Base-by-base conservation (phyloP, 306 rosid genomes). In the Medicago arabica region DNA sequence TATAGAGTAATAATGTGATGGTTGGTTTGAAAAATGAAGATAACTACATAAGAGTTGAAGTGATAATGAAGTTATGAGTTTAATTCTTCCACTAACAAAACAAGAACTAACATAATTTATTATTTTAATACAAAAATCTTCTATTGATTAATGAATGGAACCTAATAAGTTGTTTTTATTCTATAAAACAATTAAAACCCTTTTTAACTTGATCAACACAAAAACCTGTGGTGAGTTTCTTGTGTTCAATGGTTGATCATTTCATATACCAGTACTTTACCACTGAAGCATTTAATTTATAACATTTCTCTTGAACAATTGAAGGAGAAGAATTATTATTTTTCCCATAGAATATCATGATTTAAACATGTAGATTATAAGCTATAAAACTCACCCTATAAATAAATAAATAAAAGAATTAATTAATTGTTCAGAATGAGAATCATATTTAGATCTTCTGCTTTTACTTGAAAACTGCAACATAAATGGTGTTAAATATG, bases 371-470 rank as follows among this genome's bases (percentile, higher is more conserved):
- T 58, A 28, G 7, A 36, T 25, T 19, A 17, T 58, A 9, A 68
- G n/a, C 60, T 57, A 18, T 25, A n/a, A 21, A 62, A 8, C 6
- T 18, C 1, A 61, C 12, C 2, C 10, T 25, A 74, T 44, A 67
- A 60, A 31, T 9, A 64, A 60, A 31, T 9, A 64, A 55, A 18
- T 55, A 31, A 21, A 67, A 67, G 18, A 74, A 51, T 18, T 66
- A 31, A 51, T 31, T 61, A 10, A 21, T 16, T 34, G 59, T 59
- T 69, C 65, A 59, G 15, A 71, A 36, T 44, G 69, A 74, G 69
- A 74, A 55, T 23, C 39, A 23, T 43, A 46, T 28, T 38, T 21
- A 6, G 9, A 16, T 62, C 39, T 15, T 38, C 19, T 15, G 9
- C 67, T 10, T 59, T 75, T 50, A 53, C 44, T 36, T 66, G 54